Evolutionary conservation across 75 land plant species (phyloP), one percentile per base, ranked within the genome.

Genomic region (Cryptomeria japonica): DNA sequence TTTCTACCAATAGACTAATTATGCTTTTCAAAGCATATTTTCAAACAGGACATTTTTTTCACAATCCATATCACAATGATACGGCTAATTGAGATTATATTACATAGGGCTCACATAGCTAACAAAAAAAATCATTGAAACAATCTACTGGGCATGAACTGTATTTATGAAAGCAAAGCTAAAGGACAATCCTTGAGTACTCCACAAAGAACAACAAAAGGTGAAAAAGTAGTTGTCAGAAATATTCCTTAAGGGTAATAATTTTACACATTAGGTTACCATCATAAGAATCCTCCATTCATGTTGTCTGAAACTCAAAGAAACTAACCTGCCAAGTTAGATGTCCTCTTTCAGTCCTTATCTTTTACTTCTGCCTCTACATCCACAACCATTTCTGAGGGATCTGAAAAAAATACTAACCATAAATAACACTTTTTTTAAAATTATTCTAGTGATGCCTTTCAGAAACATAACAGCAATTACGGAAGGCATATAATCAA

Each of bases 341-440:
- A 42, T 15, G 16, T 47, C 49, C 22, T 18, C 37, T 10, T 11
- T 93, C 89, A 95, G 13, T 94, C 96, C 41, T 83, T 88, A 72
- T 96, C 97, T 87, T 79, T 91, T 47, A 96, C 90, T 87, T 96
- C 97, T 58, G 97, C 97, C 87, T 96, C 97, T 72, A 95, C 91
- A 80, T 96, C 96, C n/a, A 96, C 98, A 61, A 96, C 87, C n/a
- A 89, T 91, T 83, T 83, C 84, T 51, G 90, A 46, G 55, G 97
- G 14, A 72, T 88, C 92, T 92, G 91, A 89, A 91, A 34, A 73
- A 32, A 10, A 31, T 44, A 34, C 13, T 73, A 73, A 73, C 37
- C 37, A 32, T 73, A 73, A 73, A 73, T 34, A 34, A 32, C 37
- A 32, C 37, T 2, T 73, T 73, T 11, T n/a, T 73, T 73, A 2